These are phyloP conservation scores for Aspergillus conjunctus DNA, from an alignment of 495 filamentous ascomycete species.

Conservation along the genomic window DNA sequence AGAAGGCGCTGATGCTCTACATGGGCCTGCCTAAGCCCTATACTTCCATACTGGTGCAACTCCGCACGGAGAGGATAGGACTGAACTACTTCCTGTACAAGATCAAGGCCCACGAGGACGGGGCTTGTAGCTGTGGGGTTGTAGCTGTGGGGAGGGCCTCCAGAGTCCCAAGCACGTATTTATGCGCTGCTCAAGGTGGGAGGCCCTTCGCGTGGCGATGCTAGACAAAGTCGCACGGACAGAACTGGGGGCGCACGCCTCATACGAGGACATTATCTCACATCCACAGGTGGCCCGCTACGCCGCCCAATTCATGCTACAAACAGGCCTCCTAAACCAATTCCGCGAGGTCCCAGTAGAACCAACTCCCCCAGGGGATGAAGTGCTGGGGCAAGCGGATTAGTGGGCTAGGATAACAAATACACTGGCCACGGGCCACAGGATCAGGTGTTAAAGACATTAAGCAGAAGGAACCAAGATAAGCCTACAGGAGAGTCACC, in stretches of 20 bases:
- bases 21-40: conserved; percentile 23
- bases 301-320: conserved; percentile 13
- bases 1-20: conserved; percentile 15
- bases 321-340: conserved; percentile 14
- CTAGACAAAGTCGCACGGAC: background rate
- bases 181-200: conserved; percentile 20
- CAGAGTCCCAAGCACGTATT: conserved; percentile 31
- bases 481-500: too few relatives aligned
- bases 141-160: conserved; percentile 20
- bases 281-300: conserved; percentile 9
- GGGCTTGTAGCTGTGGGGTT: conserved; percentile 28
- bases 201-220: background rate
- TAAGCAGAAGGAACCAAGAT: too few relatives aligned
- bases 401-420: too few relatives aligned
- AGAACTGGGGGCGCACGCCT: background rate
- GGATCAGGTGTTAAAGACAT: too few relatives aligned
- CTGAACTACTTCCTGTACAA: conserved; percentile 29
- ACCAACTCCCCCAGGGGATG: background rate
- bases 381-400: background rate
- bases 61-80: conserved; percentile 32
- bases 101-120: conserved; percentile 28
- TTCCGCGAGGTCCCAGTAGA: conserved; percentile 2
- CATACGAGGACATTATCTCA: background rate
- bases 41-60: conserved; percentile 30
- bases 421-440: too few relatives aligned